These are phyloP conservation scores for Exophiala phaeomuriformis DNA, from an alignment of 2,329 filamentous ascomycete species.

Conservation along the genomic window DNA sequence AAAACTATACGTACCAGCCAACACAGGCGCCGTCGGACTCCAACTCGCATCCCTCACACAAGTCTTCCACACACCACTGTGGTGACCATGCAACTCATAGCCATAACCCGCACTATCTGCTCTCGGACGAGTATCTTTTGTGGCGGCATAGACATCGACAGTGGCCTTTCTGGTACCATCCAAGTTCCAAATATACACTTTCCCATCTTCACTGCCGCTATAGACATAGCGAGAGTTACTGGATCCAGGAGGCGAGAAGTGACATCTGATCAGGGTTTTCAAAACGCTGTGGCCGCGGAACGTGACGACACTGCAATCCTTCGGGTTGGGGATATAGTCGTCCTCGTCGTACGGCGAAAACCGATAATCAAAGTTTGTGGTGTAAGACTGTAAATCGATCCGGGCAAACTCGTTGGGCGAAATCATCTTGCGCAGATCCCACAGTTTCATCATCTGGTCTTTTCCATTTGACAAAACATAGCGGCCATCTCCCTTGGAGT, in stretches of 20 bases:
- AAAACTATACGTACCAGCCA: constrained; percentile 51
- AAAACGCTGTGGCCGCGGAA: constrained; percentile 86
- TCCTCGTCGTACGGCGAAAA: constrained; percentile 46
- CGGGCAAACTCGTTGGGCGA: constrained; percentile 51
- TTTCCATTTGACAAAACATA: constrained; percentile 93
- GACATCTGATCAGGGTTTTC: constrained; percentile 85
- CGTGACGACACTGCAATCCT: constrained; percentile 88
- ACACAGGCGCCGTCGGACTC: constrained; percentile 76
- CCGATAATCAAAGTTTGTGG: constrained; percentile 57
- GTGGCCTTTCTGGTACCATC: constrained; percentile 74
- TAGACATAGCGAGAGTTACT: constrained; percentile 91
- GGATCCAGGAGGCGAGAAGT: constrained; percentile 81
- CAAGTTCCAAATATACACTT: constrained; percentile 86
- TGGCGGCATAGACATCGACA: constrained; percentile 70
- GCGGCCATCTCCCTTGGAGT: constrained; percentile 77
- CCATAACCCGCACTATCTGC: constrained; percentile 53
- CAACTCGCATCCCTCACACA: constrained; percentile 83
- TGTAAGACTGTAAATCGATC: constrained; percentile 47
- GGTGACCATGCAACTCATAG: constrained; percentile 39
- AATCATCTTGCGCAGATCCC: constrained; percentile 89
- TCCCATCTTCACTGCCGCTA: constrained; percentile 80
- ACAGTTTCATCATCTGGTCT: constrained; percentile 94
- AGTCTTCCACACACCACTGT: constrained; percentile 55
- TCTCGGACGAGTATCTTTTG: constrained; percentile 53
- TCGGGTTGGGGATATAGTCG: constrained; percentile 58